Percentiles rank a stretch among this genome's conserved stretches.
Conservation (phyloP, 2,329 filamentous ascomycete genomes). For the Aspergillus quadrilineatus region DNA sequence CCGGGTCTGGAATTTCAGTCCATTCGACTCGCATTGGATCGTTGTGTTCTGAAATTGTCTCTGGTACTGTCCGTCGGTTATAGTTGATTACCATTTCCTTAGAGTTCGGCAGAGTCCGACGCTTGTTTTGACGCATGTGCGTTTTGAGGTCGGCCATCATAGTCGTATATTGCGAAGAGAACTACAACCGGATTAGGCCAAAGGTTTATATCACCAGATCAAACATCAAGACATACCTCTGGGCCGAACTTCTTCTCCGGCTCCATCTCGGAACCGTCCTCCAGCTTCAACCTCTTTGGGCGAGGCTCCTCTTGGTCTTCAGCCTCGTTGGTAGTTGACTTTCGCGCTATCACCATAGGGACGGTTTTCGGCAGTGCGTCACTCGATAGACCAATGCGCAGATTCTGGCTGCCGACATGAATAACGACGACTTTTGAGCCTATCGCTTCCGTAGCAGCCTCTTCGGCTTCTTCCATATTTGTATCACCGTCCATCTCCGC, state of each 20-base stretch:
- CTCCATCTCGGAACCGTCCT: slow-evolving; percentile 50
- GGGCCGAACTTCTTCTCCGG: slow-evolving; percentile 84
- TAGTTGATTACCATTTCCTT: slow-evolving; percentile 94
- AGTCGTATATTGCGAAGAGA: slow-evolving; percentile 67
- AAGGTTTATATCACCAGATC: neutral
- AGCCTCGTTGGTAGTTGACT: slow-evolving; percentile 74
- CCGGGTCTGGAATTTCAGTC: slow-evolving; percentile 73
- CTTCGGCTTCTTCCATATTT: slow-evolving; percentile 58
- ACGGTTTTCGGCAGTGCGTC: slow-evolving; percentile 93
- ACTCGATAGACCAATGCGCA: slow-evolving; percentile 91
- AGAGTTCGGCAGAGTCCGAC: slow-evolving; percentile 92
- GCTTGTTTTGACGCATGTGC: slow-evolving; percentile 90
- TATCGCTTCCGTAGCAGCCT: slow-evolving; percentile 61
- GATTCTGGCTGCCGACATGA: slow-evolving; percentile 91
- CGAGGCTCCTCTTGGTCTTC: slow-evolving; percentile 78
- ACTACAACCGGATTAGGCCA: slow-evolving; percentile 38
- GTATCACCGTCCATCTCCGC: slow-evolving; percentile 49
- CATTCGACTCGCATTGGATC: slow-evolving; percentile 92
- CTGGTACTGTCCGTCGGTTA: slow-evolving; percentile 79
- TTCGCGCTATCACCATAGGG: slow-evolving; percentile 86
- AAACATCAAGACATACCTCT: slow-evolving; percentile 58
- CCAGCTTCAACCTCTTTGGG: slow-evolving; percentile 63
- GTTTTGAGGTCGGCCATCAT: slow-evolving; percentile 85
- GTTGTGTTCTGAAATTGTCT: slow-evolving; percentile 90
- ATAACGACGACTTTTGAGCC: slow-evolving; percentile 92